Evolutionary conservation across 2,329 filamentous ascomycete species (phyloP), one percentile per base, ranked within the genome.

Genomic region (Alternaria conjuncta): DNA sequence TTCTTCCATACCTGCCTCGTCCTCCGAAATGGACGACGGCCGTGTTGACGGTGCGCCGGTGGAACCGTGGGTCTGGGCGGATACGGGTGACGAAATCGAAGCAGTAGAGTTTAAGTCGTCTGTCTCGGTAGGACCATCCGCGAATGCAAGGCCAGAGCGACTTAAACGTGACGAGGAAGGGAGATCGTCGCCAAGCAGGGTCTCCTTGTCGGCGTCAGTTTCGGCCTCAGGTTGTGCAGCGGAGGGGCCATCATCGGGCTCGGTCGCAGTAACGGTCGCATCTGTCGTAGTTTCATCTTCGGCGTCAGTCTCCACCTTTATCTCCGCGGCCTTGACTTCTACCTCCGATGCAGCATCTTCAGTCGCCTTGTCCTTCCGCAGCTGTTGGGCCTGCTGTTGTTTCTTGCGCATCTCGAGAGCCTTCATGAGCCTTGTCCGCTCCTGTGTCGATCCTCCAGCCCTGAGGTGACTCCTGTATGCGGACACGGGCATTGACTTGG

Each of bases 381-480:
- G 73, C 68, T 73, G 71, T 53, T 53, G 49, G 9, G 49, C 49
- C 60, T 79, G 72, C 75, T 90, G 89, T 79, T 93, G 94, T 81
- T 92, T 93, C 80, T 96, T 96, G 56, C 95, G 88, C 70, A 97
- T 81, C 79, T 97, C 92, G 82, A 97, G 86, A 8, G 96, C 96
- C 82, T 96, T 97, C 92, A 97, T 94, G 66, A 99, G 84, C 58
- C 96, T 87, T 64, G 92, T 89, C 82, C 96, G 98, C 79, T 99
- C 96, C 1, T 93, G 92, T 1, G 93, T 93, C 73, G 96, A 91
- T n/a, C 83, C 82, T 11, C 78, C 84, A 72, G 79, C 82, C 76
- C 68, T 84, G 76, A 72, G 64, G 73, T 72, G 70, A 57, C 72
- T 71, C 56, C 66, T 74, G 55, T 75, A 75, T 66, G 55, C 75